Evolutionary conservation across 345 rosid species (phyloP), one percentile per base, ranked within the genome.

Genomic region (Excoecaria cochinchinensis): DNA sequence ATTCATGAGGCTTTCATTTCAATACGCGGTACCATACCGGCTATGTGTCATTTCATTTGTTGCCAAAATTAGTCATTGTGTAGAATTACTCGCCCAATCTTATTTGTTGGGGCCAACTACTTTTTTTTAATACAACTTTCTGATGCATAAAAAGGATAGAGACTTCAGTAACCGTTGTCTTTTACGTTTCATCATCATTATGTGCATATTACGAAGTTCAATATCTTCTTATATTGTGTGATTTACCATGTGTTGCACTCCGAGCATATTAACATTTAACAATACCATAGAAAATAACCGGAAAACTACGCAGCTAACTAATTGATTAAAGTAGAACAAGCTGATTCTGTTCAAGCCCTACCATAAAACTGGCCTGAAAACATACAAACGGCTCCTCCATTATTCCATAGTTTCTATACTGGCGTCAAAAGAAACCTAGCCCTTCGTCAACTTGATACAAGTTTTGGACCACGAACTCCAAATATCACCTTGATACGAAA

Each of bases 1-100:
- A 47, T 44, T 72, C 72, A 46, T 31, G 40, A 10, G 47, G 36
- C 8, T 50, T 53, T 51, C 55, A n/a, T 17, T 74, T 44, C 47
- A 39, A 65, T 65, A 39, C 22, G 24, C 17, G 57, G 75, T 82
- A 44, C 44, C 73, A 66, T n/a, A n/a, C n/a, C n/a, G 75, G 72
- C 15, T 74, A 8, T 57, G 53, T n/a, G n/a, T n/a, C 65, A 21
- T 42, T 74, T 60, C 40, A 52, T 76, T 36, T 74, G 71, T 48
- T 72, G 65, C 67, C 53, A 46, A 73, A 47, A 73, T 58, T 12
- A 72, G 71, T 31, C 36, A 61, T 67, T 57, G 16, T 57, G 24
- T 6, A 72, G 63, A 72, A 58, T 40, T 56, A 17, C 55, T 68
- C 64, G 51, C 58, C 57, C 25, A 67, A 55, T 22, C n/a, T 64